Evolutionary conservation across 805 yeast species (phyloP), one percentile per base, ranked within the genome.

Genomic region (Diddensiella caesifluorescens): DNA sequence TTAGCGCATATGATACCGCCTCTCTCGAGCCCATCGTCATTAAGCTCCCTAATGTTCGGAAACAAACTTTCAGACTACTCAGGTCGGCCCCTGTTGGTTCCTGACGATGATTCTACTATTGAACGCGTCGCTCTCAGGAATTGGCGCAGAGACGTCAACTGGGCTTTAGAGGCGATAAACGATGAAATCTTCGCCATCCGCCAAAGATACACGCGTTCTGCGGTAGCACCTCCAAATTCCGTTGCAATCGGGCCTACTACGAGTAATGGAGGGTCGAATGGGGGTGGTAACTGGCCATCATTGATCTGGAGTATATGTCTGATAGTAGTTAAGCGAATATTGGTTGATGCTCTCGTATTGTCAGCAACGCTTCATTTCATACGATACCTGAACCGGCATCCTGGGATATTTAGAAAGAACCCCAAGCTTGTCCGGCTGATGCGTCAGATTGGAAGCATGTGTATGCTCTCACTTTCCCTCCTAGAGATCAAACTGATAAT

Each of bases 101-200:
- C 15, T 16, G 38, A 20, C n/a, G 31, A 21, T 13, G 36, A 34
- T 15, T 13, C 45, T 22, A 34, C 30, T 10, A 34, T 31, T 5
- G 41, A 33, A 10, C 42, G 35, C 16, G 47, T 44, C 28, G 19
- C 38, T 41, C 38, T 29, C 15, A 29, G 48, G 20, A 50, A 44
- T 28, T 55, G 56, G 55, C 47, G 45, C 34, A 45, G 51, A 27
- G 55, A 55, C 23, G 51, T 53, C 4, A 46, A 52, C 4, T 49
- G 55, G 54, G 56, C 56, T 12, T 42, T 55, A 13, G 60, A 55
- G 27, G 49, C 56, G 6, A 50, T 55, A 12, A 42, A 43, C 29
- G 60, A 55, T 41, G 56, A 55, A 37, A 52, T 55, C 32, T 39
- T 35, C 26, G 44, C 52, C 9, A 50, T 54, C 30, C 42, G 55